A percentile compares a stretch with the other conserved stretches of the same genome.
phyloP scores from a whole-genome alignment of 345 rosid genomes.

The Brassica incana region DNA sequence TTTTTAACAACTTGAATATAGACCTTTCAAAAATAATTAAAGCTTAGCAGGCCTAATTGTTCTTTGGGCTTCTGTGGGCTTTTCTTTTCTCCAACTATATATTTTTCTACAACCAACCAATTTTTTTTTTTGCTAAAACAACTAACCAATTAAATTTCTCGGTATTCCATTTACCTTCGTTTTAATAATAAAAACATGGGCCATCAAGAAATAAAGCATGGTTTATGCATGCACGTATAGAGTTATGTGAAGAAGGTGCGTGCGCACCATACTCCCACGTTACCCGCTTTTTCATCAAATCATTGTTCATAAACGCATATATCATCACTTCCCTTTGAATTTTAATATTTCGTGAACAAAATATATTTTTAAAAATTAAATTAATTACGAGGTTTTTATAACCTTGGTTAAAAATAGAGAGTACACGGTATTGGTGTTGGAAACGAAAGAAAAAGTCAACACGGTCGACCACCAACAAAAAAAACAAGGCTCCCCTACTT shows the following conservation, averaged over 20 bases:
- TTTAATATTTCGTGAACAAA: background rate
- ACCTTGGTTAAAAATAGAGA: constrained; percentile 26
- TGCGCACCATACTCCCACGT: constrained; percentile 39
- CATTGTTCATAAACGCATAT: constrained; percentile 3
- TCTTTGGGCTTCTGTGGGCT: constrained; percentile 5
- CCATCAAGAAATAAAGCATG: constrained; percentile 9
- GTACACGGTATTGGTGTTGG: constrained; percentile 20
- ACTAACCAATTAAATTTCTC: background rate
- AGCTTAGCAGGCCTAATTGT: background rate
- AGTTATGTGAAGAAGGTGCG: constrained; percentile 21
- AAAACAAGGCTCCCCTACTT: constrained; percentile 40
- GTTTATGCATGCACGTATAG: constrained; percentile 43
- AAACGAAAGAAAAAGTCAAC: constrained; percentile 31
- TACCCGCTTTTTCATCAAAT: constrained; percentile 21
- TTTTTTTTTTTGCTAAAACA: background rate
- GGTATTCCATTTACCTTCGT: background rate
- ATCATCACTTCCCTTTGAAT: background rate
- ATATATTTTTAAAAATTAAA: background rate
- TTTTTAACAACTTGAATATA: background rate
- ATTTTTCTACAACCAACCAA: background rate
- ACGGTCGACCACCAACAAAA: constrained; percentile 21
- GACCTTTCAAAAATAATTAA: background rate
- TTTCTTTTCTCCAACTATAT: background rate
- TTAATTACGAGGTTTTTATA: constrained; percentile 19
- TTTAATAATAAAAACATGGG: background rate